These are phyloP conservation scores for Atkinsonella texensis DNA, from an alignment of 2,329 filamentous ascomycete species.

Conservation along the genomic window DNA sequence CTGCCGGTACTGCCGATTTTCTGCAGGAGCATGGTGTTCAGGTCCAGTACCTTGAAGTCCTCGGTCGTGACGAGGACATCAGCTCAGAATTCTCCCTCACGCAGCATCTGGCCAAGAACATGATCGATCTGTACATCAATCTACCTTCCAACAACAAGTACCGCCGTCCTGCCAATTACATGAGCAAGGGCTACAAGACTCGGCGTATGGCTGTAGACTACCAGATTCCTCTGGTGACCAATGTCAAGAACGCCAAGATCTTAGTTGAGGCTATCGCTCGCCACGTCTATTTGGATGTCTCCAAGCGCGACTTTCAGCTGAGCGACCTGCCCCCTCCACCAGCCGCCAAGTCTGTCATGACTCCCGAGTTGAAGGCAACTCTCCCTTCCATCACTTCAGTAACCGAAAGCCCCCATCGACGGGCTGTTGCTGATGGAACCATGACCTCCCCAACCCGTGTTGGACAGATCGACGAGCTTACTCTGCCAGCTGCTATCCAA, in stretches of 20 bases:
- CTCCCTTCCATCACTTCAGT: constrained; percentile 24
- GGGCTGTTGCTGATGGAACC: constrained; percentile 16
- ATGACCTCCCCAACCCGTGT: constrained; percentile 13
- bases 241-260: constrained; percentile 98
- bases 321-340: constrained; percentile 69
- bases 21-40: constrained; percentile 83
- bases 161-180: constrained; percentile 91
- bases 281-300: constrained; percentile 74
- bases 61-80: constrained; percentile 70
- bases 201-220: constrained; percentile 96
- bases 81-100: constrained; percentile 95
- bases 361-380: constrained; percentile 45
- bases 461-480: constrained; percentile 31
- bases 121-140: constrained; percentile 98
- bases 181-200: constrained; percentile 95
- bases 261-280: constrained; percentile 87
- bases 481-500: constrained; percentile 33
- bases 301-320: constrained; percentile 79
- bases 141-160: constrained; percentile 97
- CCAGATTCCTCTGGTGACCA: constrained; percentile 92
- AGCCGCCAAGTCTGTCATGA: constrained; percentile 49
- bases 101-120: constrained; percentile 92
- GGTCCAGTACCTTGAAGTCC: constrained; percentile 85
- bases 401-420: constrained; percentile 23
- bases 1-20: constrained; percentile 92